Evolutionary conservation across 2,329 filamentous ascomycete species (phyloP), one percentile per base, ranked within the genome.

Genomic region (Colletotrichum navitas): DNA sequence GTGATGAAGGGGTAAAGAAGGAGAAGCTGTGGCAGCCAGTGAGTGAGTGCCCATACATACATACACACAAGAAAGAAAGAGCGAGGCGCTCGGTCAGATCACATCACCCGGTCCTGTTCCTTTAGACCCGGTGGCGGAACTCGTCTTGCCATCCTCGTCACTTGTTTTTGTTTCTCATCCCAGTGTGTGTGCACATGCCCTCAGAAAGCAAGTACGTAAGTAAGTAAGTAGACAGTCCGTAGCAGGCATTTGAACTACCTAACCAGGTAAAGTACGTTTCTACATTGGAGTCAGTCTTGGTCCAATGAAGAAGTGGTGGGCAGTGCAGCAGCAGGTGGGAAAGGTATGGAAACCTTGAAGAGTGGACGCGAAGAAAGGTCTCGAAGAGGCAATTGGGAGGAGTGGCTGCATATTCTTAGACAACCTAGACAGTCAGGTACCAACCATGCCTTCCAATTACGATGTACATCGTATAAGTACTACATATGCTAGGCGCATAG

Each of bases 321-420:
- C 49, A 18, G 34, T 26, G 45, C 54, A 47, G 34, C 54, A 47
- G 34, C 24, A 63, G 8, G 47, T n/a, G 12, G n/a, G 36, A 58
- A 41, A 58, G 55, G 55, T 8, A n/a, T n/a, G 36, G 21, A 16
- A 52, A 52, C 32, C 47, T 63, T 63, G 60, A 32, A 43, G 55
- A 26, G 56, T 45, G 49, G 49, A 49, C 21, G 29, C 18, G 54
- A 47, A 60, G 24, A 55, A 60, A 29, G 58, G 39, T 54, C 45
- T 68, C 18, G 60, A 71, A 68, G 24, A 51, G 60, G 59, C 45
- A 64, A 69, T 65, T 36, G 36, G 52, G 21, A 59, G 39, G 36
- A 36, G 52, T 67, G 64, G 52, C 47, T 51, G 58, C 43, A 68
- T 56, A 56, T 62, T 34, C 58, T 56, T 21, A n/a, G 61, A 32